Conservation (phyloP, 148 eudicot species). For the Arctostaphylos glauca region DNA sequence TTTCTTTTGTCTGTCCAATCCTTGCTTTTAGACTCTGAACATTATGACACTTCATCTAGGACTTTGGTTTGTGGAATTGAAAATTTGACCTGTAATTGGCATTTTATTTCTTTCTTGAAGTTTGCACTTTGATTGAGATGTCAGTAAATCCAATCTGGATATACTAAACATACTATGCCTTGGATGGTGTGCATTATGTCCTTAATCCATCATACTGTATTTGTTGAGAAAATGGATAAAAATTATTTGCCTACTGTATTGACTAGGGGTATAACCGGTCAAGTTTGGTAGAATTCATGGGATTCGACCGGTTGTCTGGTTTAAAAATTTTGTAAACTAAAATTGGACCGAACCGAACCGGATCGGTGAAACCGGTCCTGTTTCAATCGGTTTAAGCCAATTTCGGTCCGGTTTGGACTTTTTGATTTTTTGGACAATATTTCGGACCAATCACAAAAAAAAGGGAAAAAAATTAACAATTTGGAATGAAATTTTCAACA, state of each 20-base stretch:
- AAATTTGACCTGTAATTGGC: neutral
- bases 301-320: too few species aligned
- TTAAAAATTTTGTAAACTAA: too few species aligned
- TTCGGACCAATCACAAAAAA: too few species aligned
- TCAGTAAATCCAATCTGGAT: neutral
- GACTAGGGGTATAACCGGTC: too few species aligned
- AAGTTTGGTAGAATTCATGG: too few species aligned
- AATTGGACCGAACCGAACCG: too few species aligned
- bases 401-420: too few species aligned
- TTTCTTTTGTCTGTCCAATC: neutral
- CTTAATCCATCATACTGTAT: neutral
- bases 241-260: neutral
- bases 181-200: neutral
- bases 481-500: too few species aligned
- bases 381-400: too few species aligned
- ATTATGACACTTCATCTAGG: neutral
- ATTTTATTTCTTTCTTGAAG: neutral
- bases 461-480: too few species aligned
- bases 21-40: neutral
- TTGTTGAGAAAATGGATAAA: neutral
- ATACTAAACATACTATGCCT: neutral
- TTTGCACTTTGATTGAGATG: constrained; percentile 3
- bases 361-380: too few species aligned
- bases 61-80: neutral
- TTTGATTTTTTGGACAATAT: too few species aligned